A percentile compares a stretch with the other conserved stretches of the same genome.
Conservation (phyloP, 2,329 filamentous ascomycete genomes). For the Balansia obtecta region DNA sequence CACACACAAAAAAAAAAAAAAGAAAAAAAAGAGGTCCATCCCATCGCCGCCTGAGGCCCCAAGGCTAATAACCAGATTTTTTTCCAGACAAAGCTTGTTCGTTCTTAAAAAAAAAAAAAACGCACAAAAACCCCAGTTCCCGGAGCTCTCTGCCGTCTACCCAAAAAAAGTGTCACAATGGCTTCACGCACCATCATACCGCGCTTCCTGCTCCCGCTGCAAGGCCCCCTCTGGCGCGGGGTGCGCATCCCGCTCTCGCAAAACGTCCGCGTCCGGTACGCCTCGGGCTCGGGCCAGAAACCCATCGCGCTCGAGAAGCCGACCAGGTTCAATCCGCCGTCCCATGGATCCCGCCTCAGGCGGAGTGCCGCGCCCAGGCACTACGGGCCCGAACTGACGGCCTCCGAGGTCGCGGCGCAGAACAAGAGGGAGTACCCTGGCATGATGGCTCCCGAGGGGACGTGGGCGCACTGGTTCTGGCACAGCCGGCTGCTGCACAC, state of each 20-base stretch:
- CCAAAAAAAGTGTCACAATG: constrained; percentile 25
- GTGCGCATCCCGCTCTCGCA: constrained; percentile 23
- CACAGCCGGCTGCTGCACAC: constrained; percentile 65
- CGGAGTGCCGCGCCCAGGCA: constrained; percentile 43
- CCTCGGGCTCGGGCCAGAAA: constrained; percentile 29
- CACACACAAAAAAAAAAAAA: no score
- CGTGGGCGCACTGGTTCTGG: constrained; percentile 75
- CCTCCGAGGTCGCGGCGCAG: constrained; percentile 54
- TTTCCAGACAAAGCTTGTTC: neutral
- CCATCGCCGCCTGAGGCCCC: constrained; percentile 3
- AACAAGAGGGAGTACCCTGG: constrained; percentile 67
- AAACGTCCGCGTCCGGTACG: constrained; percentile 23
- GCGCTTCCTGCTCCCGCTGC: constrained; percentile 54
- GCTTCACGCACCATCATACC: constrained; percentile 44
- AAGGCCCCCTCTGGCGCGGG: constrained; percentile 42
- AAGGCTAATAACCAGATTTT: constrained; percentile 2
- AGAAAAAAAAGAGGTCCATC: no score
- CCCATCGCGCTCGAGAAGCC: constrained; percentile 73
- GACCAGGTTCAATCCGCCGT: constrained; percentile 81
- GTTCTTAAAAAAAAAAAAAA: no score
- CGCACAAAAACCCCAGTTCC: neutral
- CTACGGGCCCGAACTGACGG: constrained; percentile 62
- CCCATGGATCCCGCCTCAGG: constrained; percentile 62
- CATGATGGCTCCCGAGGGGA: constrained; percentile 74
- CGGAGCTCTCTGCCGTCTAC: neutral